A percentile compares a stretch with the other conserved stretches of the same genome.
phyloP scores from a whole-genome alignment of 1,284 basidiomycete genomes.

The Ustilago vetiveriae region DNA sequence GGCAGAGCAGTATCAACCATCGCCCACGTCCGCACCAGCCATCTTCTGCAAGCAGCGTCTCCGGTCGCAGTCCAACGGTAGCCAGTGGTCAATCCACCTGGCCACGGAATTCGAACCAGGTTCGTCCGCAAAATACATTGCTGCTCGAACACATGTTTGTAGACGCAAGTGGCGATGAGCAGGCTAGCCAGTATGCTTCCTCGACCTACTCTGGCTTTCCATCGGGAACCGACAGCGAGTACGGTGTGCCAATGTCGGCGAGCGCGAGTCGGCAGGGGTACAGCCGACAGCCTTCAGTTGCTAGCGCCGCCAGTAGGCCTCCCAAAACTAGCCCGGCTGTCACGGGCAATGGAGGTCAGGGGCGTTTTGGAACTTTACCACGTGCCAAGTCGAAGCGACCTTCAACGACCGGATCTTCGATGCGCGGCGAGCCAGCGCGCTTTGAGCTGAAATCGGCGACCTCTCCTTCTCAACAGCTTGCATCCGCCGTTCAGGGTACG shows the following conservation, averaged over 20 bases:
- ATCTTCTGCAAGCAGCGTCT: background rate
- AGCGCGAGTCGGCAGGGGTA: background rate
- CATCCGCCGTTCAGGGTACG: background rate
- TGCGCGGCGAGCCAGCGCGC: slow-evolving; percentile 15
- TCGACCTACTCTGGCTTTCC: slow-evolving; percentile 3
- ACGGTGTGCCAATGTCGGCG: background rate
- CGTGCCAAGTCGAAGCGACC: slow-evolving; percentile 7
- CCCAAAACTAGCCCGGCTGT: no score
- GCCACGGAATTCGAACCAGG: slow-evolving; percentile 12
- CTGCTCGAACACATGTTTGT: slow-evolving; percentile 39
- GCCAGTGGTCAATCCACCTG: slow-evolving; percentile 22
- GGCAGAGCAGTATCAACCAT: slow-evolving; percentile 40
- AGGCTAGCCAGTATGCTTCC: background rate
- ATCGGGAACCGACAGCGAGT: background rate
- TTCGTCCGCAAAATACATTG: slow-evolving; percentile 8
- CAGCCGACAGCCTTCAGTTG: background rate
- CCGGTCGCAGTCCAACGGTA: background rate
- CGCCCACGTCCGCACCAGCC: slow-evolving; percentile 19
- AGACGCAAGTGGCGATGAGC: slow-evolving; percentile 13
- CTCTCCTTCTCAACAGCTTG: background rate
- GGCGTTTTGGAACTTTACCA: slow-evolving; percentile 11
- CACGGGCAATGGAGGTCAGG: background rate
- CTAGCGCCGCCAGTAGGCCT: background rate
- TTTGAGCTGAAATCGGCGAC: slow-evolving; percentile 8
- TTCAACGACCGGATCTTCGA: slow-evolving; percentile 10